Evolutionary conservation across 2,329 filamentous ascomycete genomes (phyloP), one percentile per base, ranked within the genome.

Genomic region (Hypoxylon sp.): DNA sequence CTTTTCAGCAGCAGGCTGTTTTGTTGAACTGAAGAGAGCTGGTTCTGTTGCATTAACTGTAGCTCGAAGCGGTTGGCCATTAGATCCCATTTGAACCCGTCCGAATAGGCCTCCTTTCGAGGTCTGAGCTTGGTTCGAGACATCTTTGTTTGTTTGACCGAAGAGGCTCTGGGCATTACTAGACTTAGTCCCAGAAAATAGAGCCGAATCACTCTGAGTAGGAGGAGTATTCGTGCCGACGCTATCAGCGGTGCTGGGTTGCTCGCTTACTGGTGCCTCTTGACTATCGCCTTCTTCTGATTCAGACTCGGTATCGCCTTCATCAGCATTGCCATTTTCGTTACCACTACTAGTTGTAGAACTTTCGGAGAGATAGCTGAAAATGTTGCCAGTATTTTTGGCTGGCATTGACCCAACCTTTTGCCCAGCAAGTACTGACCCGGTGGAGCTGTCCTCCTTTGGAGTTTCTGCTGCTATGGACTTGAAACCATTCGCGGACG

Each of bases 331-430:
- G 2, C 77, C 82, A 44, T 82, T 79, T 64, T 83, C 82, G 37
- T 82, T 81, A 0, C 84, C 84, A 69, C 87, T 89, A 56, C 84
- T 87, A 76, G 86, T 86, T 44, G 83, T 81, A 13, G 85, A 86
- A 71, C 86, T 87, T 33, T 88, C 86, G 1, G 88, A 89, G 6
- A 90, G 82, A 71, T 90, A 86, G 25, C 84, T 85, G 74, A 91
- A 91, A 55, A 89, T 89, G 74, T 90, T 89, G 50, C 78, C 73
- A 46, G 77, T 74, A 14, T 72, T 76, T 25, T 76, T 61, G 0
- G 77, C 49, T 30, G 76, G 74, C 7, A 65, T 64, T n/a, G 73
- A 72, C 8, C 68, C 74, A 55, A 73, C 48, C 62, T 77, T 75
- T 33, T 76, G 74, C 6, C 49, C 58, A 0, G 70, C 68, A 17